phyloP scores from a whole-genome alignment of 108 stramenopile species.

The Nitzschia sp. region DNA sequence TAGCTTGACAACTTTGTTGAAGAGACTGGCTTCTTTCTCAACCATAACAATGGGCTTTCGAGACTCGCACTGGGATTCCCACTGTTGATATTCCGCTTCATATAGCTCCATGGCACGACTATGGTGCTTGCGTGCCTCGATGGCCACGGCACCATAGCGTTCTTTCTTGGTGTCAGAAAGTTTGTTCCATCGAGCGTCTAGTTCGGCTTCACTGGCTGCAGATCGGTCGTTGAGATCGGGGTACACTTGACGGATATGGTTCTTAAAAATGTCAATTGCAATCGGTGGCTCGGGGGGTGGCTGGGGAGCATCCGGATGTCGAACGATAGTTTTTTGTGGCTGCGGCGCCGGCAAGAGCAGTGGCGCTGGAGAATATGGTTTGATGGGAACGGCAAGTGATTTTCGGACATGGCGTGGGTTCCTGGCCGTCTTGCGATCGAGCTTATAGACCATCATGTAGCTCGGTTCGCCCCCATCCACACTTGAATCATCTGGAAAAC shows the following conservation, averaged over 20 bases:
- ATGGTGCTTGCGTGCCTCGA: slow-evolving; percentile 29
- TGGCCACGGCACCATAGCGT: slow-evolving; percentile 30
- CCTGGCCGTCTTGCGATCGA: slow-evolving; percentile 59
- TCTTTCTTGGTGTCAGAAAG: slow-evolving; percentile 25
- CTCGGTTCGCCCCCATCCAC: slow-evolving; percentile 74
- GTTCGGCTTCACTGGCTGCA: slow-evolving; percentile 11
- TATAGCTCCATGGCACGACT: slow-evolving; percentile 13
- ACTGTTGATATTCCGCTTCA: slow-evolving; percentile 14
- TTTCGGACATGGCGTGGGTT: slow-evolving; percentile 48
- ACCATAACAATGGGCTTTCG: slow-evolving; percentile 1
- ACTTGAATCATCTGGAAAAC: slow-evolving; percentile 78
- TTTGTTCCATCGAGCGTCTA: slow-evolving; percentile 28
- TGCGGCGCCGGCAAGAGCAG: slow-evolving; percentile 29
- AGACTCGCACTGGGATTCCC: slow-evolving; percentile 19
- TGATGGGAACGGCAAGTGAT: slow-evolving; percentile 62
- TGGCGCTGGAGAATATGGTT: slow-evolving; percentile 33
- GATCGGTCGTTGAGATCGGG: slow-evolving; percentile 18
- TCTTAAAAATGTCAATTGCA: slow-evolving; percentile 32
- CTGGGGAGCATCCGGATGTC: slow-evolving; percentile 5
- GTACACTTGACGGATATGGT: slow-evolving; percentile 22
- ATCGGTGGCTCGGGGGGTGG: slow-evolving; percentile 30
- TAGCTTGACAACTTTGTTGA: slow-evolving; percentile 82
- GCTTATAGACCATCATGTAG: slow-evolving; percentile 87
- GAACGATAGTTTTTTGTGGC: slow-evolving; percentile 1
- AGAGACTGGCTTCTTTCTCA: slow-evolving; percentile 48